Evolutionary conservation across 2,329 filamentous ascomycete species (phyloP).

Genomic region (Scortechinia acanthostroma): DNA sequence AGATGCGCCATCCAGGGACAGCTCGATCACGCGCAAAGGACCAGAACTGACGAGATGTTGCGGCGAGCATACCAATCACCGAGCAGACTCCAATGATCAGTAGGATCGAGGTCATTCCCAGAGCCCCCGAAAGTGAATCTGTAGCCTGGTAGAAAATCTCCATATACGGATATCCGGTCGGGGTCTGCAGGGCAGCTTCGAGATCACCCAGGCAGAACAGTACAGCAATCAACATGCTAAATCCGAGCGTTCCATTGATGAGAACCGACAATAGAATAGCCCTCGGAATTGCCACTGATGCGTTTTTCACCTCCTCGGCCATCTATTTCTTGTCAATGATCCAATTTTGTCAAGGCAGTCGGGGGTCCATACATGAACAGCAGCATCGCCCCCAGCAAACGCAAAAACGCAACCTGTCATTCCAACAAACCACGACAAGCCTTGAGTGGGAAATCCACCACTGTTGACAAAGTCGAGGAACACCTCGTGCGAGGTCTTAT

Average conservation of each 20-base stretch:
- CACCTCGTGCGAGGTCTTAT: slow-evolving; percentile 6
- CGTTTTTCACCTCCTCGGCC: slow-evolving; percentile 27
- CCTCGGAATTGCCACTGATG: slow-evolving; percentile 20
- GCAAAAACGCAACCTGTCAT: slow-evolving; percentile 10
- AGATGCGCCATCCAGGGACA: slow-evolving; percentile 11
- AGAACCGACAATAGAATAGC: slow-evolving; percentile 21
- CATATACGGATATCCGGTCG: slow-evolving; percentile 25
- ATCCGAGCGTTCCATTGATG: slow-evolving; percentile 22
- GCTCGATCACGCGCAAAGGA: slow-evolving; percentile 26
- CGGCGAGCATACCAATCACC: slow-evolving; percentile 19
- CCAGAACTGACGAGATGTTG: slow-evolving; percentile 19
- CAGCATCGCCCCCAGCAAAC: slow-evolving; percentile 13
- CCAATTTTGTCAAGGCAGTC: background rate
- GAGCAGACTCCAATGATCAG: slow-evolving; percentile 18
- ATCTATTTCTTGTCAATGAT: slow-evolving; percentile 13
- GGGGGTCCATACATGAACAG: slow-evolving; percentile 12
- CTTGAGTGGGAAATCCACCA: slow-evolving; percentile 11
- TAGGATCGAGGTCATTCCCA: slow-evolving; percentile 17
- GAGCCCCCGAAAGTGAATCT: slow-evolving; percentile 9
- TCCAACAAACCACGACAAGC: slow-evolving; percentile 14
- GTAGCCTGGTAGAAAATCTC: slow-evolving; percentile 5
- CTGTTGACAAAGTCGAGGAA: slow-evolving; percentile 12
- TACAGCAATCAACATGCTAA: slow-evolving; percentile 21
- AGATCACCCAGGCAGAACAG: slow-evolving; percentile 24
- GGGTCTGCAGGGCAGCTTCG: slow-evolving; percentile 15